Percentiles rank a stretch among this genome's conserved stretches.
Conservation (phyloP, 306 rosid species). For the Cicer chorassanicum region DNA sequence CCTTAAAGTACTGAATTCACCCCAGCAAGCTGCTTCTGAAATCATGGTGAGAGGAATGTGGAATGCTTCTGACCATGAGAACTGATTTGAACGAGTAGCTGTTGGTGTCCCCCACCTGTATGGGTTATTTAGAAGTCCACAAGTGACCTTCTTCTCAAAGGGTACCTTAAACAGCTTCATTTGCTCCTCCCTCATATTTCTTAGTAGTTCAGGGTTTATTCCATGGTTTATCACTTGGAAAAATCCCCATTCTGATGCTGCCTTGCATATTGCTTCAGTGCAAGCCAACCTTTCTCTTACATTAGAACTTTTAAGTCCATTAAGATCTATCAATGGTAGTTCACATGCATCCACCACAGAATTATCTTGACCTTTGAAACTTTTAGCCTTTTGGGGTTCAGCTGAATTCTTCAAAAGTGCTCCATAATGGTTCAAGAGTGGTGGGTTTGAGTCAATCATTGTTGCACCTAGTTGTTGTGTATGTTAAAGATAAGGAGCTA, state of each 20-base stretch:
- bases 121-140: constrained; percentile 69
- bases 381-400: constrained; percentile 36
- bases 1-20: constrained; percentile 73
- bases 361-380: constrained; percentile 28
- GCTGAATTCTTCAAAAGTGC: constrained; percentile 52
- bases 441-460: constrained; percentile 71
- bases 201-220: constrained; percentile 59
- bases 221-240: constrained; percentile 92
- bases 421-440: constrained; percentile 65
- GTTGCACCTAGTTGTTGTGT: constrained; percentile 38
- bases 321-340: constrained; percentile 81
- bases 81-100: constrained; percentile 69
- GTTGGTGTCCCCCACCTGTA: constrained; percentile 88
- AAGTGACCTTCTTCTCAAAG: constrained; percentile 64
- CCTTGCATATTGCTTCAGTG: constrained; percentile 60
- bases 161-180: constrained; percentile 65
- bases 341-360: constrained; percentile 61
- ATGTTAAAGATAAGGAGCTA: constrained; percentile 1
- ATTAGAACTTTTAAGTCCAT: constrained; percentile 56
- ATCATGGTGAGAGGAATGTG: constrained; percentile 87
- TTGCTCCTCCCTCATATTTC: constrained; percentile 72
- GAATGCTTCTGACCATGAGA: constrained; percentile 96
- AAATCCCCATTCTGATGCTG: constrained; percentile 87
- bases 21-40: constrained; percentile 70
- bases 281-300: constrained; percentile 58